A percentile compares a stretch with the other conserved stretches of the same genome.
Evolutionary conservation across 139 green algal genomes (phyloP).

Genomic region (Dunaliella primolecta): DNA sequence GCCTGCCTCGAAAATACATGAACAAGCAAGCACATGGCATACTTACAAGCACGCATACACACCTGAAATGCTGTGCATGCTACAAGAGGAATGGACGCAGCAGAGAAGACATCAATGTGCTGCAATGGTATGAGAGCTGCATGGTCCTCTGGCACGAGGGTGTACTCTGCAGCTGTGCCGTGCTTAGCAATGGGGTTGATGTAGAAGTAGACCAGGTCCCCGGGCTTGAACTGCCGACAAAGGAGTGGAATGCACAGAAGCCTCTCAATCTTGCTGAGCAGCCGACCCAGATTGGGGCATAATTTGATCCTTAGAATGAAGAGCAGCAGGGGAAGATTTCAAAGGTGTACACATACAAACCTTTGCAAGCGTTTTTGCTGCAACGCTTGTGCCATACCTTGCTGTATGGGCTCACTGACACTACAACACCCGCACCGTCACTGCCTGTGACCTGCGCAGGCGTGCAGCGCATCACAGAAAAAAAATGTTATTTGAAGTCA

Average conservation of each 20-base stretch:
- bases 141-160: neutral
- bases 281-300: too few relatives aligned
- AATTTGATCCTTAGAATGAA: too few relatives aligned
- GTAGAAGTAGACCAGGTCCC: neutral
- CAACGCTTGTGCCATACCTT: too few relatives aligned
- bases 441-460: neutral
- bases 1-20: too few relatives aligned
- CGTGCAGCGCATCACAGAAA: too few relatives aligned
- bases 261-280: too few relatives aligned
- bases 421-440: neutral
- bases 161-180: neutral
- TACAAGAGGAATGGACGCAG: neutral
- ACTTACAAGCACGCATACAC: neutral
- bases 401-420: neutral
- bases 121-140: neutral
- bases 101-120: neutral
- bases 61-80: neutral
- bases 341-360: too few relatives aligned
- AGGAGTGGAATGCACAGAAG: too few relatives aligned
- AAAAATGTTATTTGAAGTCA: too few relatives aligned
- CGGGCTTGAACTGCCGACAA: neutral
- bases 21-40: too few relatives aligned
- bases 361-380: too few relatives aligned
- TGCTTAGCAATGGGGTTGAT: neutral
- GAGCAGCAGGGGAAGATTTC: too few relatives aligned